phyloP scores from a whole-genome alignment of 371 early-diverging fungal genomes.

The Mucor sp. region DNA sequence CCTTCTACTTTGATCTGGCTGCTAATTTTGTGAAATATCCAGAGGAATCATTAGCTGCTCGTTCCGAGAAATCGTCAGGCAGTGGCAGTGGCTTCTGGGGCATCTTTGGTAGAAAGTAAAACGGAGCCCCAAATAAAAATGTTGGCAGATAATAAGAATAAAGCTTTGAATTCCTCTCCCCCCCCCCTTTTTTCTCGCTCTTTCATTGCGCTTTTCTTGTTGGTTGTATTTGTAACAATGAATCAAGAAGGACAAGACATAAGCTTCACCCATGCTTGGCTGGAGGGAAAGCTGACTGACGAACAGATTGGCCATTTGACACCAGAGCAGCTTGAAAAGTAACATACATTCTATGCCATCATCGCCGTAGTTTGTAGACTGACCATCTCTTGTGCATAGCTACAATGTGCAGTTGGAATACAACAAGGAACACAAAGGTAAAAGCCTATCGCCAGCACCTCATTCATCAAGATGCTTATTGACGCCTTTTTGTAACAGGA shows the following conservation, averaged over 20 bases:
- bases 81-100: constrained; percentile 28
- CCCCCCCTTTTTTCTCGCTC: constrained; percentile 1
- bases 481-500: constrained; percentile 28
- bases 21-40: constrained; percentile 74
- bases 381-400: constrained; percentile 15
- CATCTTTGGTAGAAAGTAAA: constrained; percentile 34
- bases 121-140: background rate
- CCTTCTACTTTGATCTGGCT: constrained; percentile 82
- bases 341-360: background rate
- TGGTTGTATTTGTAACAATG: constrained; percentile 2
- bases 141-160: background rate
- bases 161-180: background rate
- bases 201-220: background rate
- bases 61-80: constrained; percentile 29
- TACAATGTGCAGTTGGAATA: constrained; percentile 43
- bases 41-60: constrained; percentile 25
- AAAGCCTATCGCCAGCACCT: too few species aligned
- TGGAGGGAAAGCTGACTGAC: constrained; percentile 33
- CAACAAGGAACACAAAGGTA: constrained; percentile 46
- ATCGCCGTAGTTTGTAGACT: background rate
- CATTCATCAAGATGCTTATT: background rate
- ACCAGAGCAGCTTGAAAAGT: constrained; percentile 43
- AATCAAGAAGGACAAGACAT: constrained; percentile 9
- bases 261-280: constrained; percentile 36
- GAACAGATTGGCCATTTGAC: constrained; percentile 35